Evolutionary conservation across 768 basidiomycete species (phyloP), one percentile per base, ranked within the genome.

Genomic region (Boletus fagicola): DNA sequence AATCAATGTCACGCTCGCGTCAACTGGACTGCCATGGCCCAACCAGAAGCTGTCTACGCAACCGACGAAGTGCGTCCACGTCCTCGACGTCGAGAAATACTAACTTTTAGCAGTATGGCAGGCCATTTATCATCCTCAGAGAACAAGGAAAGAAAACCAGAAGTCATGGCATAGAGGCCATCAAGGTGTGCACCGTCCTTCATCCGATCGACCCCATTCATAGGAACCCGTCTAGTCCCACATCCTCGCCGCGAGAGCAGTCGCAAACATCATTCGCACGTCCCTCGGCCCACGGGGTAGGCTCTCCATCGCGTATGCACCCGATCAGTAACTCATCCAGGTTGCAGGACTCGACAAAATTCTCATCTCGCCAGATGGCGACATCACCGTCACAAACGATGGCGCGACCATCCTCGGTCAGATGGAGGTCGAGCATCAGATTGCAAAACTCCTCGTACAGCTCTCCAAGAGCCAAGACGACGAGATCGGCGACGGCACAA

Each of bases 351-450:
- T 98, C 49, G 92, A 94, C 79, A 94, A 94, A 82, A 93, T 94
- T 67, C 82, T 94, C 65, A 93, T 94, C 64, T 93, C 92, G 30
- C 88, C 95, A 22, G 97, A 98, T 78, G 97, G 97, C 49, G 97
- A 99, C 67, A 98, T 99, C 68, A 98, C 95, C 33, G 96, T 98
- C 38, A 98, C 97, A 15, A 99, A 99, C 75, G 97, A 99, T 75
- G 97, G 97, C 49, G 97, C 97, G 7, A 99, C 97, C 24, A 99
- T 99, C 65, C 79, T 99, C 55, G 85, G 94, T 24, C 96, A 98
- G 78, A 98, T 99, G 94, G 93, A 97, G 73, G 95, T 98, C 51
- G 96, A 98, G 68, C 96, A 99, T 71, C 96, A 96, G 77, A 96
- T 99, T 68, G 97, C 97, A 58, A 99, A 97, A 76, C 83, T 99